Evolutionary conservation across 805 yeast species (phyloP), one percentile per base, ranked within the genome.

Genomic region (Myxozyma vanderwaltii): DNA sequence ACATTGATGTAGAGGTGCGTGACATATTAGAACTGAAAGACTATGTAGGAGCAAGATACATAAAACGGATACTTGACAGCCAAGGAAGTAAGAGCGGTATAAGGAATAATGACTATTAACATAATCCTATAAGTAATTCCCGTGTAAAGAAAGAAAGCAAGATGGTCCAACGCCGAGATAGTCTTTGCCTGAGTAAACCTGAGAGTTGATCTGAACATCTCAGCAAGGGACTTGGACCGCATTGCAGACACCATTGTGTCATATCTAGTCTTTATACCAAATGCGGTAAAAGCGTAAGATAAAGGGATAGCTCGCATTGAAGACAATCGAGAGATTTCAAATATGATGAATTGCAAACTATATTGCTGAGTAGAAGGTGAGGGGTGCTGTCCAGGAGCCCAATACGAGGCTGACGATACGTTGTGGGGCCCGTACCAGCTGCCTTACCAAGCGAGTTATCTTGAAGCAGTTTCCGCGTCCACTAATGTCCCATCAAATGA

Each of bases 91-190:
- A 55, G 7, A 19, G 65, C 65, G 5, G 65, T 51, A 36, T 51
- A 59, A 6, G 65, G 65, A 7, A 50, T 38, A 33, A 62, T 40
- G 23, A 56, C 23, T 4, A 52, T 15, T 15, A 62, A 24, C 33
- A 62, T 10, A 13, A 62, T 13, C 12, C 65, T 53, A 35, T 59
- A 62, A n/a, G 55, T 51, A 17, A 56, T 23, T n/a, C 65, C 65
- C 3, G 65, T 38, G 41, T 53, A 61, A 10, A 61, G 8, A 21
- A 26, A 24, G 21, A 48, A 58, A 5, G 49, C 10, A 31, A 58
- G 3, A 15, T 27, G 36, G 8, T 54, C 44, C 12, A 54, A 8
- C 15, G 33, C 43, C 17, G 52, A 48, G 5, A 24, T 19, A 23
- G 35, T 6, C 43, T 23, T 48, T 12, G 29, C 7, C n/a, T 27